Conservation (phyloP, 164 flowering plant species). For the Stephania japonica region DNA sequence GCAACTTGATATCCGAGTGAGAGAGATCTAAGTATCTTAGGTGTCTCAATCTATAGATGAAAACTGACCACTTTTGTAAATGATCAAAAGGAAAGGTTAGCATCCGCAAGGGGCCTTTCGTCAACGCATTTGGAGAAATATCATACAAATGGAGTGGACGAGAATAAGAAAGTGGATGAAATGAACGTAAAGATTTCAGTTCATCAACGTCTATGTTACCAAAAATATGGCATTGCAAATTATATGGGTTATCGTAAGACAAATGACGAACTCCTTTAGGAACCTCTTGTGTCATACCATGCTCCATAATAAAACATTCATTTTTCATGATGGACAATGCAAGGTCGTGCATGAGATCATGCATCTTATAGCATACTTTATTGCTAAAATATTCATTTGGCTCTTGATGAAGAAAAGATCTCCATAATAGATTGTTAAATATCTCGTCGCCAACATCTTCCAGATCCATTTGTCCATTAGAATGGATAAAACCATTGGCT, state of each 20-base stretch:
- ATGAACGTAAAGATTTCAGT: neutral
- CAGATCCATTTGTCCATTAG: neutral
- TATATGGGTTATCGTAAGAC: neutral
- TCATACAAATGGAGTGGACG: neutral
- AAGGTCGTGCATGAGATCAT: conserved; percentile 3
- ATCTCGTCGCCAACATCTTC: neutral
- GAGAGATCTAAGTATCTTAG: neutral
- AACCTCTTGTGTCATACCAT: neutral
- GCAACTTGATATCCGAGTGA: no score
- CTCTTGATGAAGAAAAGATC: conserved; percentile 7
- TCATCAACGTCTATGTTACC: neutral
- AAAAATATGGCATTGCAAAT: neutral
- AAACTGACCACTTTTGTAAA: neutral
- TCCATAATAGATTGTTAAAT: neutral
- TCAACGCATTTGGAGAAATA: neutral
- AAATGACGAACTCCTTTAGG: neutral
- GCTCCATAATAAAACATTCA: neutral
- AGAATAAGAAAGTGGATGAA: neutral
- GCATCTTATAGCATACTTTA: neutral
- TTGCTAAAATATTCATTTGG: neutral
- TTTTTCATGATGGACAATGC: neutral
- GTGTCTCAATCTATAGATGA: neutral
- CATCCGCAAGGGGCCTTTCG: neutral
- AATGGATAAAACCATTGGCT: neutral
- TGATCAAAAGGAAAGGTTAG: neutral